Base-by-base conservation (phyloP, 2,329 filamentous ascomycete species). In the Nigrospora oryzae region DNA sequence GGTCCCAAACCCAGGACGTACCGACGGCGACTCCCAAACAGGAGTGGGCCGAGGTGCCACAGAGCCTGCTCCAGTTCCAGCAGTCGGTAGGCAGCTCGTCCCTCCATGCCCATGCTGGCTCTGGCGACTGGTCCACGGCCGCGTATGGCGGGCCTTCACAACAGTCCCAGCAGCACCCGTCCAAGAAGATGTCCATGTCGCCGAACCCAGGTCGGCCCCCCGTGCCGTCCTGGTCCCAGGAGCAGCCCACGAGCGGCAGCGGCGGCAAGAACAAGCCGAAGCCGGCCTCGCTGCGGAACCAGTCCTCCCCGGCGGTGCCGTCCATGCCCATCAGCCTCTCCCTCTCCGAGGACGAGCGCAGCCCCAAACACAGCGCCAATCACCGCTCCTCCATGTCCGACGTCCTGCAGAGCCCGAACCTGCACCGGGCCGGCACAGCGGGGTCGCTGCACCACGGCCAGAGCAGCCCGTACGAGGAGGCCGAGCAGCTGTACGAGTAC, bases 401-500 rank as follows among this genome's bases (percentile, higher is more conserved):
- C 46, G 56, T 50, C 38, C 54, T 73, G 36, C 67, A 71, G 23
- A 79, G 75, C 50, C 75, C 76, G 2, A 70, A 51, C 47, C 51
- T 50, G 52, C 62, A 46, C 51, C 61, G 47, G 51, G 44, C 60
- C 6, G 54, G 57, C 11, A 56, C 59, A 2, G 64, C 58, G 7
- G 23, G 5, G 23, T 28, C 23, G 23, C 23, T 28, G 23, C 8
- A 28, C 5, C 63, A 65, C 17, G 63, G 64, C 43, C 53, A 72
- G 53, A 75, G 78, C 59, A 83, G 84, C 58, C 74, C 86, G 32
- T 67, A 82, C 51, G 89, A 95, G 55, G 84, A 84, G 54, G 83
- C 83, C 1, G 90, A 96, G 63, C 70, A 90, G 52, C 69, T 96
- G 15, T 96, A 96, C 60, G 90, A 97, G 66, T 96, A 97, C 60